A percentile compares a stretch with the other conserved stretches of the same genome.
Conservation (phyloP, 371 early-diverging fungal genomes). For the Apophysomyces variabilis region DNA sequence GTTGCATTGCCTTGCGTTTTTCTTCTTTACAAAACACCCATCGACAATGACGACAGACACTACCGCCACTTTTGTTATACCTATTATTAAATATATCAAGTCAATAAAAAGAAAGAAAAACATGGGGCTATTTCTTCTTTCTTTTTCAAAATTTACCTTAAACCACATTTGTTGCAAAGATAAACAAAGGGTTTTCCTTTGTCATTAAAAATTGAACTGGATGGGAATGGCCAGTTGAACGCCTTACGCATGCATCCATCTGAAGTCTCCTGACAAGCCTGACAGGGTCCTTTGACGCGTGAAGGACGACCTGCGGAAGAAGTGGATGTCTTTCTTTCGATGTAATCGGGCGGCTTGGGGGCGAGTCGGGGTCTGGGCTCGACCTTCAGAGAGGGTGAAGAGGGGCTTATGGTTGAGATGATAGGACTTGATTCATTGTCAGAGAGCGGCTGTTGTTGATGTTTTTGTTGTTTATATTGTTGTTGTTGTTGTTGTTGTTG, state of each 20-base stretch:
- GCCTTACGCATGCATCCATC: constrained; percentile 61
- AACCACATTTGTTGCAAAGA: constrained; percentile 60
- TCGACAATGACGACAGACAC: constrained; percentile 54
- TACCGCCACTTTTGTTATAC: constrained; percentile 54
- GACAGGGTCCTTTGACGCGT: constrained; percentile 52
- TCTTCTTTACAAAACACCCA: constrained; percentile 61
- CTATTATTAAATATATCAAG: constrained; percentile 20
- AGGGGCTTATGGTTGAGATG: no score
- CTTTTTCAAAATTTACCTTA: constrained; percentile 37
- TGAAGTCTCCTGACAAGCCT: constrained; percentile 50
- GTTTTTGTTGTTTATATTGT: background rate
- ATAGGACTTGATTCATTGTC: background rate
- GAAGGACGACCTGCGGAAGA: constrained; percentile 40
- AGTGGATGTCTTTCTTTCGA: constrained; percentile 16
- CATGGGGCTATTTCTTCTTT: background rate
- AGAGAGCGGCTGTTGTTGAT: background rate
- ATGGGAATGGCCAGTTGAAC: constrained; percentile 56
- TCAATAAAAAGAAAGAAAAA: constrained; percentile 10
- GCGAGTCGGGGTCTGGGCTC: constrained; percentile 15
- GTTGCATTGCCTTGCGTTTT: constrained; percentile 50
- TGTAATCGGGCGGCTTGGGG: constrained; percentile 7
- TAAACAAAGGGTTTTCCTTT: constrained; percentile 53
- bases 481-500: background rate
- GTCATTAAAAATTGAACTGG: constrained; percentile 37
- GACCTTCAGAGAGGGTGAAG: constrained; percentile 1